Evolutionary conservation across 495 filamentous ascomycete genomes (phyloP), one percentile per base, ranked within the genome.

Genomic region (Chaetomidium leptoderma): DNA sequence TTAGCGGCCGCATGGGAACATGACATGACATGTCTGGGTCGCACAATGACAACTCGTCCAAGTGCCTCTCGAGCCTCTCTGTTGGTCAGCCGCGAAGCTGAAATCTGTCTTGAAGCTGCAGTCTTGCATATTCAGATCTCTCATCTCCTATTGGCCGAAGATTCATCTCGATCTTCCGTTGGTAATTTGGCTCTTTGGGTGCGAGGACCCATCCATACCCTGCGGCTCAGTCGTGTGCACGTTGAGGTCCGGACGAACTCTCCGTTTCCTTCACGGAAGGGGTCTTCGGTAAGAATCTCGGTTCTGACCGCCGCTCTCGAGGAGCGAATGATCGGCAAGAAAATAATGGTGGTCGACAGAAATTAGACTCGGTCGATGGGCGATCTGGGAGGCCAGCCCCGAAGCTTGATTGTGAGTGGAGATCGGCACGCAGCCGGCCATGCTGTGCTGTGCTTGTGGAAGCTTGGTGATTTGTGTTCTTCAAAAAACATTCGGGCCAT

Each of bases 381-480:
- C 49, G 48, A 52, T 53, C 51, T 53, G 50, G 36, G 32, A 16
- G 23, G 24, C 37, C 24, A 13, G 37, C 9, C 26, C 23, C 26
- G 37, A 33, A 53, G 51, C 51, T 53, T 53, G 51, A 53, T 43
- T 32, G 37, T 21, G 51, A 32, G 51, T 30, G 51, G 51, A 17
- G 51, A 53, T 26, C 10, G 49, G 11, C 23, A 13, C 29, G 16
- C 3, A 13, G 5, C 7, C n/a, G 30, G 4, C 26, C n/a, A n/a
- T n/a, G n/a, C n/a, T n/a, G n/a, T n/a, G n/a, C n/a, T n/a, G n/a
- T n/a, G n/a, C n/a, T n/a, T n/a, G n/a, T n/a, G n/a, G n/a, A n/a
- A n/a, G n/a, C n/a, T n/a, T n/a, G n/a, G n/a, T n/a, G 23, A 26
- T 13, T 14, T 44, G 42, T 29, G 43, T 27, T 27, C 8, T 46